phyloP scores from a whole-genome alignment of 108 stramenopile genomes.

The Epipyxis sp. region DNA sequence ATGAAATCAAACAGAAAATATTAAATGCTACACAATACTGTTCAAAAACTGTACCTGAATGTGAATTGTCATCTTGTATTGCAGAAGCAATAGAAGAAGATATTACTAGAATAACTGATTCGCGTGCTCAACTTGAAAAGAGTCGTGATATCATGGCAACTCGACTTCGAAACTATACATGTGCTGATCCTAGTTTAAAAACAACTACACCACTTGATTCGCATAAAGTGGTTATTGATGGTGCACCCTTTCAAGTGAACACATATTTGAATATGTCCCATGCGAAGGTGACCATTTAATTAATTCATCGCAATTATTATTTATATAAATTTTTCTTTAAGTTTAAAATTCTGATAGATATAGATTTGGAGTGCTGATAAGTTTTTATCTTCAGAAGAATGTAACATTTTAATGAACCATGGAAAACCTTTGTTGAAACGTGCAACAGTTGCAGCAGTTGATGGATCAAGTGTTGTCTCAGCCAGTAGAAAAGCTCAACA shows the following conservation, averaged over 20 bases:
- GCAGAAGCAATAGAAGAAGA: not conserved
- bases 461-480: constrained; percentile 64
- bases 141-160: not conserved
- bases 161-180: constrained; percentile 32
- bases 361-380: constrained; percentile 70
- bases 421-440: constrained; percentile 60
- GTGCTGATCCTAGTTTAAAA: not conserved
- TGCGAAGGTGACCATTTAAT: too few relatives aligned
- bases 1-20: not conserved
- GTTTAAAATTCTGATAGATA: not conserved
- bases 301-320: too few relatives aligned
- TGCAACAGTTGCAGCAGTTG: constrained; percentile 76
- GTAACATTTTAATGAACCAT: constrained; percentile 65
- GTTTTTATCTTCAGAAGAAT: constrained; percentile 75
- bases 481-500: constrained; percentile 47
- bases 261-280: not conserved
- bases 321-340: not conserved
- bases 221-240: not conserved
- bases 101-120: not conserved
- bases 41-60: not conserved
- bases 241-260: not conserved
- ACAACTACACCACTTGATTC: not conserved
- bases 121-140: not conserved
- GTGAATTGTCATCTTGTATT: not conserved
- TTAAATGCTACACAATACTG: not conserved